Evolutionary conservation across 176 grass and related monocot genomes (phyloP).

Genomic region (Juncus effusus): DNA sequence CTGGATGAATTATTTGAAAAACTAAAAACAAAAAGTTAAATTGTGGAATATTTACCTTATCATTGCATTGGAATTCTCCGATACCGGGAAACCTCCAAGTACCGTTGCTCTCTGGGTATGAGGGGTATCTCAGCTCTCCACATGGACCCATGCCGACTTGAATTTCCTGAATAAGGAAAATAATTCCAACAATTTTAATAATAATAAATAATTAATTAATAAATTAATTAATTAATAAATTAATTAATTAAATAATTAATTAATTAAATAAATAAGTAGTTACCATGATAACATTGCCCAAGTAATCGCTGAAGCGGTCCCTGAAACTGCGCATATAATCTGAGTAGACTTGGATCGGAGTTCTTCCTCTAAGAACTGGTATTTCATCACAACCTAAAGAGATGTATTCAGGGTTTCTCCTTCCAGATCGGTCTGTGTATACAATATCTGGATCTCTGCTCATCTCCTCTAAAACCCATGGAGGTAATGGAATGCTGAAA

Average conservation of each 20-base stretch:
- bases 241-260: too few relatives aligned
- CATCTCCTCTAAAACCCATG: constrained; percentile 81
- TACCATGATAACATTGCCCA: constrained; percentile 74
- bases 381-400: constrained; percentile 77
- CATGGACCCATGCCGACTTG: constrained; percentile 96
- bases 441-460: constrained; percentile 69
- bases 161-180: constrained; percentile 51
- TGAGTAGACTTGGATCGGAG: constrained; percentile 83
- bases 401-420: constrained; percentile 90
- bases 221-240: too few relatives aligned
- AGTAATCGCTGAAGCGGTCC: constrained; percentile 55
- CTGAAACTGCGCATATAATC: constrained; percentile 95
- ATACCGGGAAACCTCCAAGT: constrained; percentile 95
- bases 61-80: constrained; percentile 92
- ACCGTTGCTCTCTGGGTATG: constrained; percentile 90
- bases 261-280: neutral
- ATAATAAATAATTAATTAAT: too few relatives aligned
- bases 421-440: constrained; percentile 78
- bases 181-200: too few relatives aligned
- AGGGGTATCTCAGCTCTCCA: constrained; percentile 93
- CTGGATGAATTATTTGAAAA: neutral
- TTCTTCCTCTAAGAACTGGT: constrained; percentile 77
- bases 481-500: constrained; percentile 74
- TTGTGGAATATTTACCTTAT: constrained; percentile 44
- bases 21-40: neutral